A percentile compares a stretch with the other conserved stretches of the same genome.
Evolutionary conservation across 768 basidiomycete genomes (phyloP).

Genomic region (Leccinum boreale): DNA sequence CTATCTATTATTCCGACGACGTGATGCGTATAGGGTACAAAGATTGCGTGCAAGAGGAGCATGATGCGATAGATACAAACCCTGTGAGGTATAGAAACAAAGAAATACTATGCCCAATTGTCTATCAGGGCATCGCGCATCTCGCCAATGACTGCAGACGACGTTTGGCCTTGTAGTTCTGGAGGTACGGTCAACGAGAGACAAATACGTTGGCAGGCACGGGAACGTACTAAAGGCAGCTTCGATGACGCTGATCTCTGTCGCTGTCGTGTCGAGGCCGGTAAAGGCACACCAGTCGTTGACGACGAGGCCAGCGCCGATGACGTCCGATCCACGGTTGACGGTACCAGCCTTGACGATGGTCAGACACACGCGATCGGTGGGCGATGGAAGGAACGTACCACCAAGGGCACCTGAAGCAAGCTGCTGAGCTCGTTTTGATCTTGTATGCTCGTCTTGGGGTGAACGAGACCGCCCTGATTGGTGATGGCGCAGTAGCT

Average conservation of each 20-base stretch:
- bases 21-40: slow-evolving; percentile 18
- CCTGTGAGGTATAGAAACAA: slow-evolving; percentile 6
- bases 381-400: slow-evolving; percentile 39
- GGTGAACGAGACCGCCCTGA: slow-evolving; percentile 97
- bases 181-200: slow-evolving; percentile 7
- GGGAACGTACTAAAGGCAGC: slow-evolving; percentile 85
- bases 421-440: slow-evolving; percentile 95
- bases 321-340: slow-evolving; percentile 96
- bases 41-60: slow-evolving; percentile 14
- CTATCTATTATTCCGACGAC: slow-evolving; percentile 13
- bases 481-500: slow-evolving; percentile 95
- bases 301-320: slow-evolving; percentile 96
- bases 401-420: slow-evolving; percentile 92
- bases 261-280: slow-evolving; percentile 99
- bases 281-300: slow-evolving; percentile 99
- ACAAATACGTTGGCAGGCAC: not conserved
- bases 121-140: slow-evolving; percentile 91
- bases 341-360: slow-evolving; percentile 84
- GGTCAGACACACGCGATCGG: not conserved
- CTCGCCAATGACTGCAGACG: slow-evolving; percentile 80
- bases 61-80: not conserved
- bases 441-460: slow-evolving; percentile 94
- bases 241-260: slow-evolving; percentile 97
- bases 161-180: slow-evolving; percentile 86
- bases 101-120: slow-evolving; percentile 66